Conservation (phyloP, 208 protist species). For the Acanthamoeba healyi region DNA sequence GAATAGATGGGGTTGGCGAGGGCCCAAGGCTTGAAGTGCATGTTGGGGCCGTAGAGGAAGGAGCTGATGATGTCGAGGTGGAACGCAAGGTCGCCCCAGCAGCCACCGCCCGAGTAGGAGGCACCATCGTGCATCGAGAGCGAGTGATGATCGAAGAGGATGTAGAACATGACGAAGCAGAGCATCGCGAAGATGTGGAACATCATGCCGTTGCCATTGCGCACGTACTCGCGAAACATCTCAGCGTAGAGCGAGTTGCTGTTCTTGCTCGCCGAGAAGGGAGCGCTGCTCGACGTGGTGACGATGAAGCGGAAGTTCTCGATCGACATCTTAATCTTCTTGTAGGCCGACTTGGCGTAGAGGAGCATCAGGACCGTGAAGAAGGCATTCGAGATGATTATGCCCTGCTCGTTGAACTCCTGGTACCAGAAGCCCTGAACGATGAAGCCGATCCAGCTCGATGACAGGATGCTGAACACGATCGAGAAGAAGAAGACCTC, state of each 20-base stretch:
- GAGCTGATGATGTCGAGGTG: constrained; percentile 63
- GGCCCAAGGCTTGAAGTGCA: constrained; percentile 54
- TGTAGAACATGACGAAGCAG: constrained; percentile 64
- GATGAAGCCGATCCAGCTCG: constrained; percentile 38
- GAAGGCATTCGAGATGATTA: constrained; percentile 58
- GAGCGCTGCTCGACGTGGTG: not conserved
- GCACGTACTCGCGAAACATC: constrained; percentile 35
- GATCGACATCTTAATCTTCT: constrained; percentile 65
- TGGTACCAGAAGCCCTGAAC: constrained; percentile 63
- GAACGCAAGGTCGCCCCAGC: constrained; percentile 54
- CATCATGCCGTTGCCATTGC: constrained; percentile 35
- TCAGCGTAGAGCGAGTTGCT: not conserved
- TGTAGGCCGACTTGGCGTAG: constrained; percentile 51
- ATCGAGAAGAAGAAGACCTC: constrained; percentile 72
- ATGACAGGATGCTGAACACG: constrained; percentile 41
- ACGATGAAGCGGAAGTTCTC: constrained; percentile 48
- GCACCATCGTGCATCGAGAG: constrained; percentile 36
- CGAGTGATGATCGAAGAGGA: constrained; percentile 57
- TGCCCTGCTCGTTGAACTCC: constrained; percentile 70
- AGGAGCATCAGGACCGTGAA: constrained; percentile 53
- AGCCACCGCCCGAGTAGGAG: constrained; percentile 57
- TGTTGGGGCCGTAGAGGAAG: constrained; percentile 46
- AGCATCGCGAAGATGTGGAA: constrained; percentile 41
- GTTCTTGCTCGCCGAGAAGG: not conserved
- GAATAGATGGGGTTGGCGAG: constrained; percentile 55